Evolutionary conservation across 2,329 filamentous ascomycete genomes (phyloP).

Genomic region (Sporothrix sp.): DNA sequence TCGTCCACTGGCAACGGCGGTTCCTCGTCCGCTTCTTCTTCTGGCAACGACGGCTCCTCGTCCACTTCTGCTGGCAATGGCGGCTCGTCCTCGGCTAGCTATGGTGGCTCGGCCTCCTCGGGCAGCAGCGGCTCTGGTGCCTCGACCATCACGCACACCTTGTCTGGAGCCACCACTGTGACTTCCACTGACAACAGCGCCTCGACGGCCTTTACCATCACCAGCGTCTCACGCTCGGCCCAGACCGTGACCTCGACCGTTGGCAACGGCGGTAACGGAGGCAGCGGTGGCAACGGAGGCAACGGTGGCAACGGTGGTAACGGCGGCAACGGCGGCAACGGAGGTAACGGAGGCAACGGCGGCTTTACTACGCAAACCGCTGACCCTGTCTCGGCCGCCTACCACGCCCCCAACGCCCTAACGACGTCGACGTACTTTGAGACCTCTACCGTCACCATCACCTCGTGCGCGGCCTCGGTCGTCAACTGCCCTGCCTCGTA

Average conservation of each 20-base stretch:
- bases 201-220: slow-evolving; percentile 2
- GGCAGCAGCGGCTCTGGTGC: slow-evolving; percentile 16
- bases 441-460: slow-evolving; percentile 23
- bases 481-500: slow-evolving; percentile 25
- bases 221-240: not conserved
- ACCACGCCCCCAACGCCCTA: slow-evolving; percentile 6
- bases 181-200: not conserved
- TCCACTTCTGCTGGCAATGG: not conserved
- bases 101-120: no score
- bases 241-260: not conserved
- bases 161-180: slow-evolving; percentile 15
- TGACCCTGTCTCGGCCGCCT: slow-evolving; percentile 3
- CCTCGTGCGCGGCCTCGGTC: slow-evolving; percentile 22
- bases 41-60: slow-evolving; percentile 14
- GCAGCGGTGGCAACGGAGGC: no score
- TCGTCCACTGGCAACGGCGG: slow-evolving; percentile 3
- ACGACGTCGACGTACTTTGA: slow-evolving; percentile 21
- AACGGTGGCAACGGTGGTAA: no score
- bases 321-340: no score
- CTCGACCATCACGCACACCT: slow-evolving; percentile 21
- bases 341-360: no score
- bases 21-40: not conserved
- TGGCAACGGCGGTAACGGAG: no score
- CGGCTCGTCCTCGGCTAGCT: no score
- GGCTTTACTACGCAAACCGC: not conserved